These are phyloP conservation scores for Lenwebbia sp. DNA, from an alignment of 345 rosid genomes.

Conservation along the genomic window DNA sequence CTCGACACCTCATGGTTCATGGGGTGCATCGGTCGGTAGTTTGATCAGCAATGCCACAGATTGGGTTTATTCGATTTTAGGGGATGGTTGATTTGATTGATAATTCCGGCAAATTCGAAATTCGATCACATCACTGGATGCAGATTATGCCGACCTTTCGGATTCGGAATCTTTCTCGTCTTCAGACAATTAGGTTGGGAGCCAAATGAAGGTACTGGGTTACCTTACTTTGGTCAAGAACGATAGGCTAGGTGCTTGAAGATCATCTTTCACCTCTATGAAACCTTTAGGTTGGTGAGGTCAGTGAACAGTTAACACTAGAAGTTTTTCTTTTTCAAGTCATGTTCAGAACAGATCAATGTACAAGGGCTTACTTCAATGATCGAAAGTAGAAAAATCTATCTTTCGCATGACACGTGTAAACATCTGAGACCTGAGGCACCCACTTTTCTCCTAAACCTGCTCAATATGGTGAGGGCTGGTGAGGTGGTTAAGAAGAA, in stretches of 20 bases:
- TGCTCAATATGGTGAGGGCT: background rate
- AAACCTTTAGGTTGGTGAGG: background rate
- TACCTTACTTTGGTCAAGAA: background rate
- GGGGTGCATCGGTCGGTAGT: accelerated
- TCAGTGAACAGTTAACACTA: background rate
- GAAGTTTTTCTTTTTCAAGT: background rate
- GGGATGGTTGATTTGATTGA: background rate
- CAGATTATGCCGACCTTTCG: background rate
- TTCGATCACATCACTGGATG: accelerated
- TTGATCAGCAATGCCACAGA: accelerated
- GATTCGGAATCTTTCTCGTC: background rate
- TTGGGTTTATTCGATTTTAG: background rate
- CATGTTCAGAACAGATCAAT: background rate
- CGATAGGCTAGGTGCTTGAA: background rate
- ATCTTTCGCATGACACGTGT: background rate
- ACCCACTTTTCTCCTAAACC: background rate
- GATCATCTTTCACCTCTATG: background rate
- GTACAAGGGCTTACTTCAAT: background rate
- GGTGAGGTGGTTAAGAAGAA: background rate
- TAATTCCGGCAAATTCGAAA: background rate
- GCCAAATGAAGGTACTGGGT: background rate
- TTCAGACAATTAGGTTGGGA: background rate
- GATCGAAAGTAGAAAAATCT: background rate
- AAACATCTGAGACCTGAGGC: background rate
- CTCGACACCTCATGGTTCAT: background rate